Percentiles rank a stretch among this genome's conserved stretches.
phyloP scores from a whole-genome alignment of 1,284 basidiomycete genomes.

The Xerocomus minutiporus region DNA sequence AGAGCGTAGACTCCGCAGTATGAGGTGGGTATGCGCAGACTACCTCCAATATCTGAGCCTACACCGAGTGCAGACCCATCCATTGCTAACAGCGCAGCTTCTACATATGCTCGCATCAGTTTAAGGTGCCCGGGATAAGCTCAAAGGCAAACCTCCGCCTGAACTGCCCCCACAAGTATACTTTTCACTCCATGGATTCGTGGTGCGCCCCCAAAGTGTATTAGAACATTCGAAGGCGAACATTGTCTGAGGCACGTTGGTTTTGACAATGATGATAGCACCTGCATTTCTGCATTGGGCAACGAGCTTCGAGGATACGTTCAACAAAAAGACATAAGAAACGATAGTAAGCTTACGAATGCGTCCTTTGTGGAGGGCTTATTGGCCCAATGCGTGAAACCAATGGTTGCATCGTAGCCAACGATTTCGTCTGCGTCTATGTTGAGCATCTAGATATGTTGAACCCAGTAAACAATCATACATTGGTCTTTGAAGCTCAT shows the following conservation, averaged over 20 bases:
- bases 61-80: slow-evolving; percentile 76
- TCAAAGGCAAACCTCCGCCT: slow-evolving; percentile 50
- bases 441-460: slow-evolving; percentile 2
- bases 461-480: slow-evolving; percentile 28
- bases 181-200: slow-evolving; percentile 63
- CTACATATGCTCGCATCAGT: slow-evolving; percentile 29
- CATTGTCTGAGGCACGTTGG: slow-evolving; percentile 82
- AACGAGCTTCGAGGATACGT: slow-evolving; percentile 36
- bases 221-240: slow-evolving; percentile 86
- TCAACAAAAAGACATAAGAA: background rate
- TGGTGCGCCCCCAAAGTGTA: slow-evolving; percentile 72
- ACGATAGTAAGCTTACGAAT: slow-evolving; percentile 43
- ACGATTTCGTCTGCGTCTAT: slow-evolving; percentile 47
- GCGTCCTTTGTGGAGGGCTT: slow-evolving; percentile 55
- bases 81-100: slow-evolving; percentile 69
- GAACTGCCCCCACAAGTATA: slow-evolving; percentile 75
- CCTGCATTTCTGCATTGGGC: slow-evolving; percentile 44
- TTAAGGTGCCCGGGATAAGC: background rate
- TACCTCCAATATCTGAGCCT: slow-evolving; percentile 77
- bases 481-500: slow-evolving; percentile 72
- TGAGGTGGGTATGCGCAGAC: slow-evolving; percentile 72
- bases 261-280: slow-evolving; percentile 60
- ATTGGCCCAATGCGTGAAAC: slow-evolving; percentile 66
- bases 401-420: slow-evolving; percentile 67
- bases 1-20: slow-evolving; percentile 81